Base-by-base conservation (phyloP, 306 rosid genomes). In the Cicer yamashitae region DNA sequence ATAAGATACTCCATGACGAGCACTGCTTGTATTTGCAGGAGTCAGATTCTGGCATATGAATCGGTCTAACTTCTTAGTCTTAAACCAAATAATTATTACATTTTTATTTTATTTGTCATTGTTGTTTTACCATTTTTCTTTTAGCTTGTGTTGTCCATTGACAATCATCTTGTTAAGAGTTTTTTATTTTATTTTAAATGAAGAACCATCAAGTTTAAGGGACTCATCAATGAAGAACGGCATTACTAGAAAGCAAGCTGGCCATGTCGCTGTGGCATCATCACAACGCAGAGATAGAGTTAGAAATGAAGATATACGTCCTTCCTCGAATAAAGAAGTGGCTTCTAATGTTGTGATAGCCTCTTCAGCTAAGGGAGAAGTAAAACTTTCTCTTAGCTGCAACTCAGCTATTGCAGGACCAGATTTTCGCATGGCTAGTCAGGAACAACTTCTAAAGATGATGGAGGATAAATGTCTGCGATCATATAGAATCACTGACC, bases 351-450 rank as follows among this genome's bases (percentile, higher is more conserved):
- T 89, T 58, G 97, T 89, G 82, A 73, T 96, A 84, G 97, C 91
- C 30, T 90, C 93, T 5, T 92, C 96, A 41, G 75, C 89, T 61
- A 56, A 63, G 63, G 99, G 99, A 83, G 93, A 92, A 90, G 96
- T 88, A 84, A 94, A 90, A 79, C 82, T 94, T 88, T 88, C 88
- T 81, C 80, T 96, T 83, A 86, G 93, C 84, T 89, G 90, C 86
- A 72, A 79, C 75, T 77, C 92, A 59, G 79, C 86, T 73, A 63
- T 77, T 75, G 82, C 76, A 81, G 82, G 92, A 70, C 86, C 88
- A 80, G 87, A 86, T 76, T 88, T 91, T 82, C 81, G 18, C 65
- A 65, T 90, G 87, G 98, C 98, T 87, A 82, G 81, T 77, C 88
- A 80, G 43, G 96, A 92, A 74, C 90, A 86, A 48, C 79, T 92